phyloP scores from a whole-genome alignment of 192 early-diverging fungal species.

The Globomyces pollinis-pini region DNA sequence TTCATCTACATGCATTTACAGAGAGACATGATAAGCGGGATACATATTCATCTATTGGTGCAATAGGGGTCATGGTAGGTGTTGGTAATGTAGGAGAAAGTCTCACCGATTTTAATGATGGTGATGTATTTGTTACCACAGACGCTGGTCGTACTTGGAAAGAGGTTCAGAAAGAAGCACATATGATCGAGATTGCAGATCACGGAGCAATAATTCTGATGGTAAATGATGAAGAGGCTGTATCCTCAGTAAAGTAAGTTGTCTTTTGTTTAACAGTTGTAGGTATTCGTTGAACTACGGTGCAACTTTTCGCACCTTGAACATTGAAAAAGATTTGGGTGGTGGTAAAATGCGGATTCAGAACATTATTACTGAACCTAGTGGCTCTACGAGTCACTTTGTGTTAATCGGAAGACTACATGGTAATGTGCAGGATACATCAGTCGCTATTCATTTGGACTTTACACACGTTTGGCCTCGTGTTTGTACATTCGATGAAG shows the following conservation, averaged over 20 bases:
- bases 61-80: constrained; percentile 80
- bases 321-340: constrained; percentile 4
- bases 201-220: constrained; percentile 80
- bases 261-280: too few relatives aligned
- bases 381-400: constrained; percentile 20
- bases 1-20: constrained; percentile 77
- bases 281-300: constrained; percentile 32
- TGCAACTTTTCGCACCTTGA: background rate
- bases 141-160: constrained; percentile 84
- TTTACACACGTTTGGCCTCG: constrained; percentile 54
- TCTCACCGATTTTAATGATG: constrained; percentile 49
- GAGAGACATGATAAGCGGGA: constrained; percentile 60
- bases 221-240: constrained; percentile 63
- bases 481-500: constrained; percentile 56
- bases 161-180: constrained; percentile 56
- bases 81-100: constrained; percentile 77
- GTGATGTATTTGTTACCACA: constrained; percentile 70
- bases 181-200: constrained; percentile 82
- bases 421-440: constrained; percentile 6
- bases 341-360: constrained; percentile 24
- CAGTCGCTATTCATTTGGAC: constrained; percentile 56
- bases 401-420: constrained; percentile 16
- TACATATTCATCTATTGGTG: constrained; percentile 60
- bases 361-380: constrained; percentile 30
- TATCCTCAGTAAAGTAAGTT: constrained; percentile 34